These are phyloP conservation scores for Umbellularia californica DNA, from an alignment of 164 flowering plant species.

Conservation along the genomic window DNA sequence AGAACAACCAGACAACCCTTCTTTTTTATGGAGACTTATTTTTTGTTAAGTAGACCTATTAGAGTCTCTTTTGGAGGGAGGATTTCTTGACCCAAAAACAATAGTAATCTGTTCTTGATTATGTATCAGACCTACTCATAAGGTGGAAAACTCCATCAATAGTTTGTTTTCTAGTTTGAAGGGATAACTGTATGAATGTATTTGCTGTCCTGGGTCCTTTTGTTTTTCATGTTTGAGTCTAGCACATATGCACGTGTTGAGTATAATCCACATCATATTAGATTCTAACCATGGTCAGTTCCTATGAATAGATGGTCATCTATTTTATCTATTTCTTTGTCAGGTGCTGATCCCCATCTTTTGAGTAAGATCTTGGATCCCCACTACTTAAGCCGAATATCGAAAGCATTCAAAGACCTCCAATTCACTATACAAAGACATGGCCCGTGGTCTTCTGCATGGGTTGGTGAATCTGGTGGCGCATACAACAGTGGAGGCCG, in stretches of 20 bases:
- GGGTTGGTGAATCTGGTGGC: constrained; percentile 99
- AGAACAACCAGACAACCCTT: too few relatives aligned
- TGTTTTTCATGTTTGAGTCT: not conserved
- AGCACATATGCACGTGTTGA: not conserved
- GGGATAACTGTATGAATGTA: too few relatives aligned
- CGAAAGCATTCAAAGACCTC: constrained; percentile 37
- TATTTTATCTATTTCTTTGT: constrained; percentile 4
- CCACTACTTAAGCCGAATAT: constrained; percentile 23
- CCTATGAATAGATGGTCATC: not conserved
- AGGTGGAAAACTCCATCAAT: too few relatives aligned
- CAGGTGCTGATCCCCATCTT: constrained; percentile 64
- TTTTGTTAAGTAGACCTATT: too few relatives aligned
- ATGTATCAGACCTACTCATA: too few relatives aligned
- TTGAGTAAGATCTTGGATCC: constrained; percentile 57
- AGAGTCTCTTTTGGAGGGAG: too few relatives aligned
- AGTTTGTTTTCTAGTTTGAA: too few relatives aligned
- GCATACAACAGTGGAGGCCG: constrained; percentile 86
- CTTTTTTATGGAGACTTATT: too few relatives aligned
- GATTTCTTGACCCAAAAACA: too few relatives aligned
- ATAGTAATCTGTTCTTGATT: too few relatives aligned
- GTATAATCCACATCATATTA: not conserved
- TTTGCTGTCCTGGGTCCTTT: not conserved
- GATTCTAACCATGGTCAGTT: not conserved
- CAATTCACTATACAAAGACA: constrained; percentile 30
- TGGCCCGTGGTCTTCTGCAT: constrained; percentile 79